Conservation (phyloP, 176 grass and related monocot species). For the Oryza nivara region DNA sequence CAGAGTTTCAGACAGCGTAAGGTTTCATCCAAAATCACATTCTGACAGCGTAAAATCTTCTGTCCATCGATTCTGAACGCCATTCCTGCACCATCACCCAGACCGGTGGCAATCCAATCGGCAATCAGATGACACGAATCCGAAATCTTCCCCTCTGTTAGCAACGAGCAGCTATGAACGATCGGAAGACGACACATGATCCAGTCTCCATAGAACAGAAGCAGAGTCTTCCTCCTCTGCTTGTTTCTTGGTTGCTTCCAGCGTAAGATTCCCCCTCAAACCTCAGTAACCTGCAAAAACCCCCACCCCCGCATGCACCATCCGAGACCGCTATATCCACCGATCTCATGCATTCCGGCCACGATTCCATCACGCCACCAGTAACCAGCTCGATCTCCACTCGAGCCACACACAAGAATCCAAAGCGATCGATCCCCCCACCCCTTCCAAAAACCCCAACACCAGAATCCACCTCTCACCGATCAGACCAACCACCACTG, state of each 20-base stretch:
- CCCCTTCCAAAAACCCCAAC: background rate
- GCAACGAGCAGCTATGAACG: background rate
- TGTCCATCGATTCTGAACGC: background rate
- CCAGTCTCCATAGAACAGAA: background rate
- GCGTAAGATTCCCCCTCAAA: background rate
- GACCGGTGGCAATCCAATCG: background rate
- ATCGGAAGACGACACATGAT: background rate
- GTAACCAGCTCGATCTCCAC: background rate
- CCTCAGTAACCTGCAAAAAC: background rate
- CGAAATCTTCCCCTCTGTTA: background rate
- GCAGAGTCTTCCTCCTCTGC: background rate
- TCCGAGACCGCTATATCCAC: background rate
- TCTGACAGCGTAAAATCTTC: background rate
- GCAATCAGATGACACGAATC: background rate
- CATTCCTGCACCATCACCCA: background rate
- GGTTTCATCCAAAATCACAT: background rate
- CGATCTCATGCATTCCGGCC: slow-evolving; percentile 21
- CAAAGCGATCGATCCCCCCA: background rate
- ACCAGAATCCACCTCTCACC: background rate
- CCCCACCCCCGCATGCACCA: background rate
- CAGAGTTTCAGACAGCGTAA: background rate
- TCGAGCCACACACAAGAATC: background rate
- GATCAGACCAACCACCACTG: background rate
- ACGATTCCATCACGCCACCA: background rate
- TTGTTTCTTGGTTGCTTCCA: slow-evolving; percentile 33